These are phyloP conservation scores for Aspergillus neoniger DNA, from an alignment of 2,329 filamentous ascomycete species.

Conservation along the genomic window DNA sequence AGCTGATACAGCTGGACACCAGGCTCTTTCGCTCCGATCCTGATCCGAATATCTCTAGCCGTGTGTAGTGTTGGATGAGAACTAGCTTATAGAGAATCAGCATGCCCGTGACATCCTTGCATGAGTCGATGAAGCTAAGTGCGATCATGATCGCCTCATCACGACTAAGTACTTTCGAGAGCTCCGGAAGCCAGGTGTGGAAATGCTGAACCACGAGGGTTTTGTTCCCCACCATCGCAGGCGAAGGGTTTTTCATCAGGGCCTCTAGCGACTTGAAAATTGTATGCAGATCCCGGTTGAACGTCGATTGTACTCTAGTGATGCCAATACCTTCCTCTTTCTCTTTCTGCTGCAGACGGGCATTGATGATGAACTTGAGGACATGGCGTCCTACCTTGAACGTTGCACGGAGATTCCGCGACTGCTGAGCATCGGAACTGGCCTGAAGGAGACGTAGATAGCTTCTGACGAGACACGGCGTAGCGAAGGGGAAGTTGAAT, in stretches of 20 bases:
- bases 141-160: constrained; percentile 90
- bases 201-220: constrained; percentile 95
- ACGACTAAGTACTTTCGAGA: constrained; percentile 71
- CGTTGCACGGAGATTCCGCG: constrained; percentile 81
- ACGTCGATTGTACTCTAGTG: constrained; percentile 68
- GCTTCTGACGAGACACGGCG: constrained; percentile 81
- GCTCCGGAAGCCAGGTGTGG: constrained; percentile 94
- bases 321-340: constrained; percentile 88
- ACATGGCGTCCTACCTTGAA: constrained; percentile 95
- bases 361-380: constrained; percentile 91
- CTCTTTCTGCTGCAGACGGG: constrained; percentile 78
- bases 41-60: constrained; percentile 77
- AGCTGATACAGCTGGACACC: constrained; percentile 78
- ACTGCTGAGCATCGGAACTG: constrained; percentile 78
- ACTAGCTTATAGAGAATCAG: constrained; percentile 89
- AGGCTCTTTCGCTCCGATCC: constrained; percentile 73
- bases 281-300: constrained; percentile 77
- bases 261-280: constrained; percentile 89
- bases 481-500: constrained; percentile 93
- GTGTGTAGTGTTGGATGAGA: constrained; percentile 87
- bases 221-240: constrained; percentile 88
- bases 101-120: constrained; percentile 82
- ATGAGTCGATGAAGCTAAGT: constrained; percentile 91
- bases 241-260: constrained; percentile 84
- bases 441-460: constrained; percentile 81